Percentiles rank a stretch among this genome's conserved stretches.
phyloP scores from a whole-genome alignment of 805 yeast genomes.

The Suhomyces canberraensis region DNA sequence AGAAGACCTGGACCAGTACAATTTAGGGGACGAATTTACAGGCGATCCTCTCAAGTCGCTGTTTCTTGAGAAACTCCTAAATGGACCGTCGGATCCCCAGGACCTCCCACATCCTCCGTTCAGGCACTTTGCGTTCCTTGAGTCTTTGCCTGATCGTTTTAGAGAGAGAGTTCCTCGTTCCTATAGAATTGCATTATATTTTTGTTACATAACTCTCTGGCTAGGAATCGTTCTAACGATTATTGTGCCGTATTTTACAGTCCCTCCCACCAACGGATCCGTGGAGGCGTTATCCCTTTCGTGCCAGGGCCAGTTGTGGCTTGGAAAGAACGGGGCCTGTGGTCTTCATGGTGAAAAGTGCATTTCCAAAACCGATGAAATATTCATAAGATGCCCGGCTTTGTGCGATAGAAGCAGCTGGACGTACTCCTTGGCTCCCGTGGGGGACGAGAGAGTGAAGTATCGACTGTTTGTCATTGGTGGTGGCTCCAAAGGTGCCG shows the following conservation, averaged over 20 bases:
- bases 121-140: conserved; percentile 27
- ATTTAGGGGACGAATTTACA: too few species aligned
- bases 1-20: too few species aligned
- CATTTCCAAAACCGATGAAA: conserved; percentile 40
- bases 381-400: conserved; percentile 79
- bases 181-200: conserved; percentile 26
- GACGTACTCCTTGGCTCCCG: conserved; percentile 71
- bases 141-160: conserved; percentile 43
- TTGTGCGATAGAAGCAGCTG: conserved; percentile 76
- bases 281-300: conserved; percentile 37
- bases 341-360: conserved; percentile 70
- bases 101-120: conserved; percentile 12
- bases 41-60: too few species aligned
- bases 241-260: conserved; percentile 41
- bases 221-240: conserved; percentile 33
- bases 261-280: conserved; percentile 22
- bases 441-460: conserved; percentile 65
- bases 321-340: conserved; percentile 71
- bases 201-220: conserved; percentile 48
- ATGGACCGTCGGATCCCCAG: conserved; percentile 36
- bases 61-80: too few species aligned
- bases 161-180: conserved; percentile 21
- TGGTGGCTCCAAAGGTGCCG: conserved; percentile 48
- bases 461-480: conserved; percentile 76
- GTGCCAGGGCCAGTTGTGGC: conserved; percentile 57